phyloP scores from a whole-genome alignment of 495 filamentous ascomycete species.

The Xylaria flabelliformis region DNA sequence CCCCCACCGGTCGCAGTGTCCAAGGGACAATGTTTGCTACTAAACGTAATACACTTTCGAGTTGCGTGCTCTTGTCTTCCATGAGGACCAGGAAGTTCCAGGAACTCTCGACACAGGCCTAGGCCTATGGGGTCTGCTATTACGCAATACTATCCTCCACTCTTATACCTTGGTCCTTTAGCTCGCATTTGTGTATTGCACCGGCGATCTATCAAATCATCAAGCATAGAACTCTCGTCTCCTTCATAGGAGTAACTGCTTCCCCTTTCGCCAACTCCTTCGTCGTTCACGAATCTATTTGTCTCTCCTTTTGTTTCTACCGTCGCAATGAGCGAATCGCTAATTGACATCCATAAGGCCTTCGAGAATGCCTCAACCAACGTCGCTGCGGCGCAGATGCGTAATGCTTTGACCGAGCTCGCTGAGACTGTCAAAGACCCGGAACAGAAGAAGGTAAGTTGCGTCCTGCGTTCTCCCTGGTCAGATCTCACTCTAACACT shows the following conservation, averaged over 20 bases:
- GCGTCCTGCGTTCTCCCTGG: constrained; percentile 23
- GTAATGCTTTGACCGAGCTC: constrained; percentile 93
- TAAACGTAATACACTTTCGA: constrained; percentile 8
- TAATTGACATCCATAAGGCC: constrained; percentile 62
- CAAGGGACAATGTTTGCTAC: background rate
- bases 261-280: background rate
- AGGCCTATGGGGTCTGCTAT: background rate
- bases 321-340: background rate
- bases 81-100: constrained; percentile 2
- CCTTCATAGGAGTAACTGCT: background rate
- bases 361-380: constrained; percentile 99
- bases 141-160: background rate
- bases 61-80: background rate
- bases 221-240: background rate
- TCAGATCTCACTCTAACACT: constrained; percentile 12
- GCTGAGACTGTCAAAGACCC: constrained; percentile 86
- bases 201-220: background rate
- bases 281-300: background rate
- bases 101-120: background rate
- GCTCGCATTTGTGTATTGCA: background rate
- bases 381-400: constrained; percentile 98
- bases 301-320: background rate
- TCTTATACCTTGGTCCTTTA: background rate
- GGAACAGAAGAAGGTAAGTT: constrained; percentile 76
- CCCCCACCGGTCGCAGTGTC: background rate